A percentile compares a stretch with the other conserved stretches of the same genome.
phyloP scores from a whole-genome alignment of 352 stramenopile species.

The Globisporangium irregulare region DNA sequence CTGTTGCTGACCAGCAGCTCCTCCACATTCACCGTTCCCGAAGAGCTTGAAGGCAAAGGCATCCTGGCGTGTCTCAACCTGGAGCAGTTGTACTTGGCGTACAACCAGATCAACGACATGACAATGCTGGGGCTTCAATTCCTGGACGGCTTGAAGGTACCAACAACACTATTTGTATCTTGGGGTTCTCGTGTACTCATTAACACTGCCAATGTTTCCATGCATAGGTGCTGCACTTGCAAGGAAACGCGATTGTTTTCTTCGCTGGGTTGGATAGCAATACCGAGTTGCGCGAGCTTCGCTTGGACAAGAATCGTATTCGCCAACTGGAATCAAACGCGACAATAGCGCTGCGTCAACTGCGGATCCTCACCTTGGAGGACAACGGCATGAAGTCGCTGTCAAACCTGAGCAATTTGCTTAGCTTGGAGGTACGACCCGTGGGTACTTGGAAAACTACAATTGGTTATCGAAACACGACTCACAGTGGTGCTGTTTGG shows the following conservation, averaged over 20 bases:
- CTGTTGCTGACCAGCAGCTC: slow-evolving; percentile 29
- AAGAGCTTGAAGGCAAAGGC: slow-evolving; percentile 39
- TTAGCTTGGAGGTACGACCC: slow-evolving; percentile 60
- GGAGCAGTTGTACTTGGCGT: slow-evolving; percentile 65
- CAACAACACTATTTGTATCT: not conserved
- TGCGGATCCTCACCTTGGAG: slow-evolving; percentile 67
- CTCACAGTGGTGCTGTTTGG: not conserved
- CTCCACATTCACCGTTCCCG: slow-evolving; percentile 24
- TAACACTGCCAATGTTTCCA: not conserved
- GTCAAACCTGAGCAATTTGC: slow-evolving; percentile 60
- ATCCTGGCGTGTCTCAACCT: slow-evolving; percentile 64
- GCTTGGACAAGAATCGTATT: slow-evolving; percentile 82
- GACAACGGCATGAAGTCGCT: slow-evolving; percentile 79
- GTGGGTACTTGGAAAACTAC: not conserved
- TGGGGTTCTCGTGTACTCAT: not conserved
- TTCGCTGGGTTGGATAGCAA: slow-evolving; percentile 63
- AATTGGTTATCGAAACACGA: not conserved
- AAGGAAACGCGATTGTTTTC: slow-evolving; percentile 77
- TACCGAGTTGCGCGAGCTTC: slow-evolving; percentile 63
- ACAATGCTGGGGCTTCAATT: slow-evolving; percentile 59
- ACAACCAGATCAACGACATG: slow-evolving; percentile 85
- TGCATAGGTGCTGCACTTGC: slow-evolving; percentile 60
- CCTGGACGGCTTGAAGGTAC: slow-evolving; percentile 62
- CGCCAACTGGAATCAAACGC: slow-evolving; percentile 67
- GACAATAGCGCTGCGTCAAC: slow-evolving; percentile 39